Base-by-base conservation (phyloP, 768 basidiomycete species). In the Epithele typhae region DNA sequence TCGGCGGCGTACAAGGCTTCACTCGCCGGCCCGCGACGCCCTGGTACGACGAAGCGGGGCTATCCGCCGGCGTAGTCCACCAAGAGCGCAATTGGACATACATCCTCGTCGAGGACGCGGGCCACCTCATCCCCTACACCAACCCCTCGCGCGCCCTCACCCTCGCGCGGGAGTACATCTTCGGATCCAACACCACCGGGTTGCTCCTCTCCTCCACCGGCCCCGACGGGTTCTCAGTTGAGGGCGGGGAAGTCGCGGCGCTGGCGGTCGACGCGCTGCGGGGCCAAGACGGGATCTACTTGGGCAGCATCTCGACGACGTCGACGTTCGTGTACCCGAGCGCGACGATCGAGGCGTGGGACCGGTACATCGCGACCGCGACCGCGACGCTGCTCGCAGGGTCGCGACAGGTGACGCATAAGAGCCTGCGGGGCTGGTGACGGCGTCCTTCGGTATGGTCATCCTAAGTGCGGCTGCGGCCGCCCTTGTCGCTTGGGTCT, bases 1-100 rank as follows among this genome's bases (percentile, higher is more conserved):
- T 87, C 54, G 85, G 84, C 22, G 86, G 84, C 11, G 79, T 81
- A 35, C 82, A 79, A 63, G 87, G 87, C 3, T 89, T 89, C 60
- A 80, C 81, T 5, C 71, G 77, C 36, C 71, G 74, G 49, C 87
- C 87, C 0, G 73, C 79, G 4, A 87, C 87, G 0, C 74, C 79
- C 1, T 88, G 84, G 83, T 67, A 64, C 45, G 77, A 80, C 39
- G 81, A 84, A 40, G 57, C 61, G 2, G 77, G 79, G 12, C 66
- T 78, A 43, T 74, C 77, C 41, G 82, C 78, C 1, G 87, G 86
- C 0, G 79, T 86, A 25, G 72, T 87, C n/a, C 84, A 84, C 56
- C 84, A 86, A 62, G 87, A 88, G 62, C 76, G 87, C 37, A 76
- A 76, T 23, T 82, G 74, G 62, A 69, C 67, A 4, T 77, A 74